These are phyloP conservation scores for Ormosia emarginata DNA, from an alignment of 306 rosid species.

Conservation along the genomic window DNA sequence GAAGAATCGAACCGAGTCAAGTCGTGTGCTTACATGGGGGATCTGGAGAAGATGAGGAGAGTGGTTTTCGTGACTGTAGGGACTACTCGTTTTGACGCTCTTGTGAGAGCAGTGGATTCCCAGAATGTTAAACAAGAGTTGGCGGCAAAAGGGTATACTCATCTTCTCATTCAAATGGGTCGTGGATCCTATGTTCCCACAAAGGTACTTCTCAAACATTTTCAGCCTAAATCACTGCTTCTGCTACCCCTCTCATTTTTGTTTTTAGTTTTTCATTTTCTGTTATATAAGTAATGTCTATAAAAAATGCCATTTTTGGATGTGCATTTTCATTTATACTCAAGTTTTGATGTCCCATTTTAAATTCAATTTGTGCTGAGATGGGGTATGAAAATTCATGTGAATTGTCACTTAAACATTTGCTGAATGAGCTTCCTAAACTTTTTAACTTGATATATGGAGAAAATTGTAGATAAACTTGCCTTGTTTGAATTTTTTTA, in stretches of 20 bases:
- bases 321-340: neutral
- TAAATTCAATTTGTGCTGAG: too few species aligned
- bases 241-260: neutral
- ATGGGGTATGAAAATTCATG: too few species aligned
- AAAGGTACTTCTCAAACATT: slow-evolving; percentile 53
- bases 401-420: neutral
- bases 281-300: neutral
- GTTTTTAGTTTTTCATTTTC: neutral
- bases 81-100: slow-evolving; percentile 78
- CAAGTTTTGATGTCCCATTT: too few species aligned
- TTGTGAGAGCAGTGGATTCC: slow-evolving; percentile 58
- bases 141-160: slow-evolving; percentile 60
- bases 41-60: slow-evolving; percentile 25
- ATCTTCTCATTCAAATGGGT: slow-evolving; percentile 79
- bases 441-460: neutral
- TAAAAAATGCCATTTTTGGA: neutral
- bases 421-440: neutral
- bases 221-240: too few species aligned
- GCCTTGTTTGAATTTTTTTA: neutral
- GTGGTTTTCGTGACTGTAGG: slow-evolving; percentile 81
- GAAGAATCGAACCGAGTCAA: too few species aligned
- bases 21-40: slow-evolving; percentile 28
- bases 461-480: neutral
- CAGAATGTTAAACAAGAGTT: slow-evolving; percentile 46
- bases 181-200: slow-evolving; percentile 70